Percentiles rank a stretch among this genome's conserved stretches.
Conservation (phyloP, 768 basidiomycete species). For the Pleurotus cornucopiae region DNA sequence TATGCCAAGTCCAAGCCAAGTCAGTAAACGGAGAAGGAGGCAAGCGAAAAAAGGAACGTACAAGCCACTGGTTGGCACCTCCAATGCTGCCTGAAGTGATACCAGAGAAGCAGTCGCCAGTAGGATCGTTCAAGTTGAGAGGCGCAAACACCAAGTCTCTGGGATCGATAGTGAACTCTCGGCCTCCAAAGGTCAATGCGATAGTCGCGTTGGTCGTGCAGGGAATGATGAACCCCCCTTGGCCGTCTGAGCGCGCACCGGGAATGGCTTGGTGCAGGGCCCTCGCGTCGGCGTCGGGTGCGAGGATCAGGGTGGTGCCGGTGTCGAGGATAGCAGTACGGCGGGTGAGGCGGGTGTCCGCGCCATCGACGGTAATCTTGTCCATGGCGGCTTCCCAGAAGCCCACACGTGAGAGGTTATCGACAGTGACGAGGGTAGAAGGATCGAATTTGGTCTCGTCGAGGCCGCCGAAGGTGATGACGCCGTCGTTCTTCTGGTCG, state of each 20-base stretch:
- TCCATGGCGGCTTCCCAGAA: constrained; percentile 80
- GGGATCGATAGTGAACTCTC: constrained; percentile 53
- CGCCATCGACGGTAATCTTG: constrained; percentile 54
- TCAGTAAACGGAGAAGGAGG: neutral
- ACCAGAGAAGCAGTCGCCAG: constrained; percentile 68
- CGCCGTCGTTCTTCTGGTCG: constrained; percentile 69
- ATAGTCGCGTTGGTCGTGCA: constrained; percentile 40
- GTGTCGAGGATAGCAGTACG: constrained; percentile 75
- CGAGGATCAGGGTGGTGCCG: constrained; percentile 52
- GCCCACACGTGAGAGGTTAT: constrained; percentile 60
- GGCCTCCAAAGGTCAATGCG: constrained; percentile 43
- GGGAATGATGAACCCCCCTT: constrained; percentile 49
- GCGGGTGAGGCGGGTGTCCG: constrained; percentile 42
- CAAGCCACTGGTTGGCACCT: constrained; percentile 63
- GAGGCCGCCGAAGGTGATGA: constrained; percentile 76
- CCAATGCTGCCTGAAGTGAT: constrained; percentile 62
- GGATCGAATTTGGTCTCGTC: constrained; percentile 67
- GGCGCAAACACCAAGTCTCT: constrained; percentile 58
- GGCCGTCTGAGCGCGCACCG: constrained; percentile 37
- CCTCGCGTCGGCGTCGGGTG: constrained; percentile 32
- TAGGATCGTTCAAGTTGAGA: constrained; percentile 43
- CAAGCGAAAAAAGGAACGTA: constrained; percentile 20
- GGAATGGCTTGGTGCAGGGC: constrained; percentile 39
- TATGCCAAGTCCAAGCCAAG: neutral
- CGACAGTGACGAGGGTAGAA: constrained; percentile 50